Evolutionary conservation across 352 stramenopile species (phyloP).

Genomic region (Pythium phragmiticola): DNA sequence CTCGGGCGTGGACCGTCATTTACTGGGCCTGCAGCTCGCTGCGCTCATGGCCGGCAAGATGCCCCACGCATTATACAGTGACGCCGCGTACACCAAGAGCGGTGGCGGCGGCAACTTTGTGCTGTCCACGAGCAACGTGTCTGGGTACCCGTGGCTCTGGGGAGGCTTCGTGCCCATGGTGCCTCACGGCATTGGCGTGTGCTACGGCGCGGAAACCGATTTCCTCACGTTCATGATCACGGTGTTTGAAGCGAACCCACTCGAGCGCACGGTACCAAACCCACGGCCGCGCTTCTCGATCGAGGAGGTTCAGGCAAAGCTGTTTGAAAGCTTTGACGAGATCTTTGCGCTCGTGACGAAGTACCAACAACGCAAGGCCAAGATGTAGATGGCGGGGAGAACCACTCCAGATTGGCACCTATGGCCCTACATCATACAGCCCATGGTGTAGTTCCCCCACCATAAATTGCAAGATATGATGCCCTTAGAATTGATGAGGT

Average conservation of each 20-base stretch:
- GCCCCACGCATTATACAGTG: constrained; percentile 76
- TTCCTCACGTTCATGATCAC: constrained; percentile 93
- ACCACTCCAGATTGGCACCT: too few species aligned
- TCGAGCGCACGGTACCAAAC: constrained; percentile 22
- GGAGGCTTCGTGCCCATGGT: constrained; percentile 92
- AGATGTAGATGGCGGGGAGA: constrained; percentile 13
- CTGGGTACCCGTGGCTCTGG: constrained; percentile 94
- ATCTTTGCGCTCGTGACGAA: constrained; percentile 43
- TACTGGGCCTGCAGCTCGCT: constrained; percentile 90
- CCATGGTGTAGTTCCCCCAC: too few species aligned
- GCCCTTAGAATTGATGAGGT: too few species aligned
- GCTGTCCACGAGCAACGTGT: constrained; percentile 94
- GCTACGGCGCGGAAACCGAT: constrained; percentile 91
- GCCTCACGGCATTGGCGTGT: constrained; percentile 91
- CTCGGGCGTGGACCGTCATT: constrained; percentile 87
- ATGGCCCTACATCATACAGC: too few species aligned
- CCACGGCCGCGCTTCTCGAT: constrained; percentile 35
- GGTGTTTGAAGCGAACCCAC: constrained; percentile 56
- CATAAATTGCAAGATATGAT: too few species aligned
- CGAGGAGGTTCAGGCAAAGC: constrained; percentile 40
- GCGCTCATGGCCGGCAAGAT: constrained; percentile 68
- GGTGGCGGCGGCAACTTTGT: constrained; percentile 89
- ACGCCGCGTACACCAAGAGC: constrained; percentile 78
- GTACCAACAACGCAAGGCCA: constrained; percentile 18
- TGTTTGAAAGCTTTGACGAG: constrained; percentile 59